Base-by-base conservation (phyloP, 2,329 filamentous ascomycete genomes). In the Sporothrix phasma region DNA sequence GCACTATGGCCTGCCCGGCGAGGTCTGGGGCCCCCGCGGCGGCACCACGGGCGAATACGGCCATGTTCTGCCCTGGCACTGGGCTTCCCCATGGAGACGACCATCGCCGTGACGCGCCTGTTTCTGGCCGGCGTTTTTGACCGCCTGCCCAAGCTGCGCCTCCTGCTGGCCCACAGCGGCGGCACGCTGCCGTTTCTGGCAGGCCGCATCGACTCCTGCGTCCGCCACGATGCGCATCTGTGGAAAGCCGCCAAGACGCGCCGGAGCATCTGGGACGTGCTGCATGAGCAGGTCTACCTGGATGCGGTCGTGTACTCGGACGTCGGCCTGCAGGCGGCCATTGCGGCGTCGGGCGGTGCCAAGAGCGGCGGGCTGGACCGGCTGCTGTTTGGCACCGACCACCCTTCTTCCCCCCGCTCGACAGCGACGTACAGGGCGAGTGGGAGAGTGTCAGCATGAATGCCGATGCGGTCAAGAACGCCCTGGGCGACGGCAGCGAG, bases 1-100 rank as follows among this genome's bases (percentile, higher is more conserved):
- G 31, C 92, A 97, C 75, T 96, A 97, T 73, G 92, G 92, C 1
- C 82, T 97, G 2, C 92, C 91, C 0, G 83, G 84, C 65, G 83
- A 85, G 8, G 90, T 95, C 3, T 96, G 89, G 76, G 92, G 92
- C 0, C 84, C 89, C 0, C 79, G 88, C 7, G 63, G 62, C 53
- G 59, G 63, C 51, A 84, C 83, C 0, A 65, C 65, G 13, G 64
- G 77, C 24, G 86, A 88, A 66, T 96, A 95, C 72, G 92, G 92
- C 0, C 92, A 96, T 73, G 91, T 96, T 0, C 80, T 97, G 2
- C 89, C 92, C 78, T 97, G 0, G 90, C 91, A 0, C 78, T 97
- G 3, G 92, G 92, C 0, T 96, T 96, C 72, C 92, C 92, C 0
- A 84, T 97, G 69, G 92, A 97, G 76, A 97, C 92, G 0, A 96